phyloP scores from a whole-genome alignment of 805 yeast species.

The Yamadazyma kitorensis region DNA sequence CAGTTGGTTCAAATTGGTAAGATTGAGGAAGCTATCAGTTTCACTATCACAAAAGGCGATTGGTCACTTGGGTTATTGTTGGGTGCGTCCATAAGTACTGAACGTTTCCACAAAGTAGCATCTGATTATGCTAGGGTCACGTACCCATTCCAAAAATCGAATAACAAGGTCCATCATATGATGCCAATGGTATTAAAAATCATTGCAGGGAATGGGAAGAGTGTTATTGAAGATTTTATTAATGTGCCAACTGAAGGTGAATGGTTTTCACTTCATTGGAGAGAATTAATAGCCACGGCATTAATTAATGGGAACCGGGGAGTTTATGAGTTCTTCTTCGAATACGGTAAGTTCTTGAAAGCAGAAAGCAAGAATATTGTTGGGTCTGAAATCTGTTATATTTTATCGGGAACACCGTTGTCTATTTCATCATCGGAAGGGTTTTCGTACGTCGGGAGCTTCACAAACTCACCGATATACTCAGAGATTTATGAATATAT shows the following conservation, averaged over 20 bases:
- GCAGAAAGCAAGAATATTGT: slow-evolving; percentile 18
- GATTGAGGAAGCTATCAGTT: slow-evolving; percentile 60
- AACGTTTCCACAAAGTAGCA: slow-evolving; percentile 56
- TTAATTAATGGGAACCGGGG: slow-evolving; percentile 36
- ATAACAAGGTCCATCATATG: slow-evolving; percentile 38
- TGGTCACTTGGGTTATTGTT: slow-evolving; percentile 78
- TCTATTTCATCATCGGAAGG: slow-evolving; percentile 11
- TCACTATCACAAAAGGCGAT: slow-evolving; percentile 60
- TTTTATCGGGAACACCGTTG: slow-evolving; percentile 45
- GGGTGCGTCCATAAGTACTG: slow-evolving; percentile 63
- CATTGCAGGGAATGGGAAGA: slow-evolving; percentile 57
- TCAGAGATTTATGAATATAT: slow-evolving; percentile 71
- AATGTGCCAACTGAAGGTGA: slow-evolving; percentile 38
- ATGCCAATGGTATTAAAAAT: slow-evolving; percentile 61
- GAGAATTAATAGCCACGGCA: slow-evolving; percentile 35
- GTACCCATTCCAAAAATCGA: slow-evolving; percentile 39
- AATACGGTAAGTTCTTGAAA: slow-evolving; percentile 49
- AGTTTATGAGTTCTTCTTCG: slow-evolving; percentile 40
- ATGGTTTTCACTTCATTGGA: slow-evolving; percentile 55
- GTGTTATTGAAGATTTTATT: slow-evolving; percentile 50
- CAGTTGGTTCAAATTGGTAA: slow-evolving; percentile 56
- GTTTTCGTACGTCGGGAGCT: slow-evolving; percentile 26
- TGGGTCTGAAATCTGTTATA: slow-evolving; percentile 45
- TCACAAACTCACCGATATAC: slow-evolving; percentile 37
- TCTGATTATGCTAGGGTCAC: slow-evolving; percentile 53